Percentiles rank a stretch among this genome's conserved stretches.
Evolutionary conservation across 2,329 filamentous ascomycete species (phyloP).

Genomic region (Sarocladium strictum): DNA sequence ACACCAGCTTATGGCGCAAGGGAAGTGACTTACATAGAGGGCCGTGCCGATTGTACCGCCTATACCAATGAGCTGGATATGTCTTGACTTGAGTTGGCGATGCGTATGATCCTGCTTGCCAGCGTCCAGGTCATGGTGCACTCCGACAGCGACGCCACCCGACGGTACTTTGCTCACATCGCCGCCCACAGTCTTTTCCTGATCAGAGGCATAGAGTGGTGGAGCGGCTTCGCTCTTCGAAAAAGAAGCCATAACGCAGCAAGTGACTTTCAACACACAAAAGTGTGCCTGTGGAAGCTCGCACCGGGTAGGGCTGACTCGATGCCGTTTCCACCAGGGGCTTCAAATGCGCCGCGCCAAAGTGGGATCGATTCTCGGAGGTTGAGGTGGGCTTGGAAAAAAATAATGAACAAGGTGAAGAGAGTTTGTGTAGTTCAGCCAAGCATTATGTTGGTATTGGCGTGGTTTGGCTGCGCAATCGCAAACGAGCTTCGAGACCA

Average conservation of each 20-base stretch:
- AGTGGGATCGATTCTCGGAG: too few relatives aligned
- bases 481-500: neutral
- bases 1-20: neutral
- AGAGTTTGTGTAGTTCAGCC: neutral
- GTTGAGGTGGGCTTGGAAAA: neutral
- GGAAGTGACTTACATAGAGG: slow-evolving; percentile 38
- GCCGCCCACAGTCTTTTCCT: slow-evolving; percentile 10
- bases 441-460: neutral
- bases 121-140: neutral
- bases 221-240: neutral
- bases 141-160: neutral
- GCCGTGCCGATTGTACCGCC: slow-evolving; percentile 60
- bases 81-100: slow-evolving; percentile 47
- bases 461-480: neutral
- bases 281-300: too few relatives aligned
- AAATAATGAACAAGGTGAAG: too few relatives aligned
- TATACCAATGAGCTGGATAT: slow-evolving; percentile 56
- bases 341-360: neutral
- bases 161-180: neutral
- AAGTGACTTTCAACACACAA: too few relatives aligned
- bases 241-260: neutral
- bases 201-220: slow-evolving; percentile 10
- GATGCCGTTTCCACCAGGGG: neutral
- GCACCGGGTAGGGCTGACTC: neutral
- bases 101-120: slow-evolving; percentile 30